Base-by-base conservation (phyloP, 805 yeast genomes). In the Wickerhamomyces strasburgensis region DNA sequence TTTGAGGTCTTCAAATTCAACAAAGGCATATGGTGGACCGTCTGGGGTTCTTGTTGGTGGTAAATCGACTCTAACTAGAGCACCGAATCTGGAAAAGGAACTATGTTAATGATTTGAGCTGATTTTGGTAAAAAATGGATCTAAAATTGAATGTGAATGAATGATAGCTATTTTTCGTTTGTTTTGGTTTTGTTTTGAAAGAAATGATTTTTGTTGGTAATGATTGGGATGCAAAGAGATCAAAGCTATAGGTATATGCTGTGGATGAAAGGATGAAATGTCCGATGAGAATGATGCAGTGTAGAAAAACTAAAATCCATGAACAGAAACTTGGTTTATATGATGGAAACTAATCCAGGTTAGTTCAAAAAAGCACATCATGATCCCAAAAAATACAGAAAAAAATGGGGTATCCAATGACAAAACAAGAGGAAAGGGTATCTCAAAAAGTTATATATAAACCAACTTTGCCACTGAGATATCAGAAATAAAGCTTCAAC, bases 21-120 rank as follows among this genome's bases (percentile, higher is more conserved):
- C 83, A 57, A 78, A 78, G 6, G 82, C 84, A 50, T 67, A 78
- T 48, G 76, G 78, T 43, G 73, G 67, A 28, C 78, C 77, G 46
- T 73, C 79, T 38, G 70, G 70, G 19, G 72, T 65, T 57, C 76
- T 70, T 42, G 82, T 79, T 38, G 83, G 83, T 29, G 82, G 77
- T 32, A 78, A 72, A 44, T 73, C 80, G 35, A 78, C 72, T 58
- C 80, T 67, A 34, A 73, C 73, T 30, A 78, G 61, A 46, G 67
- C 69, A 34, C 84, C 84, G 45, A 49, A 73, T 55, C 81, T 75
- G 35, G 31, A 21, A 23, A 19, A 16, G 29, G 25, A 21, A 21
- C n/a, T 21, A 24, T 24, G 29, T 23, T 31, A 35, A 31, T 36
- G 29, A 21, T 16, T 24, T 31, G 32, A 24, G 27, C n/a, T 28